Percentiles rank a stretch among this genome's conserved stretches.
These are phyloP conservation scores for Cercis canadensis DNA, from an alignment of 306 rosid genomes.

Conservation along the genomic window DNA sequence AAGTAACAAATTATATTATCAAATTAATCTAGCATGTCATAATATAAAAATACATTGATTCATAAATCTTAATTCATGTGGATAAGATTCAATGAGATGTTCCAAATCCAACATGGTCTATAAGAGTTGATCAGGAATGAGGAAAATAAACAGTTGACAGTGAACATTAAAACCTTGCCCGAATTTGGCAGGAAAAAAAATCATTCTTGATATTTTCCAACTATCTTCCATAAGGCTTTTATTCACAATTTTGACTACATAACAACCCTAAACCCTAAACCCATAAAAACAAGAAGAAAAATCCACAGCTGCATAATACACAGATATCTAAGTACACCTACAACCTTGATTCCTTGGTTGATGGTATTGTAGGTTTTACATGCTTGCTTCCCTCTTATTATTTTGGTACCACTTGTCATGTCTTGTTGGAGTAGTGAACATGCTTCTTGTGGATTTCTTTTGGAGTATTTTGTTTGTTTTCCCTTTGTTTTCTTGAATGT, in stretches of 20 bases:
- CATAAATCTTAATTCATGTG: neutral
- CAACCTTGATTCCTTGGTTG: neutral
- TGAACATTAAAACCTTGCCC: neutral
- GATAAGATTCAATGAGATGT: neutral
- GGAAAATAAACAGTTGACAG: neutral
- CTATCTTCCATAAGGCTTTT: neutral
- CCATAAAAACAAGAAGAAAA: neutral
- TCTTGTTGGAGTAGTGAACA: too few species aligned
- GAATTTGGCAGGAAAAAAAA: neutral
- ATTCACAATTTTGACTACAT: neutral
- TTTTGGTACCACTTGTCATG: too few species aligned
- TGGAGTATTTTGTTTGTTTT: too few species aligned
- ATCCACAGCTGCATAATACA: neutral
- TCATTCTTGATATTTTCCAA: neutral
- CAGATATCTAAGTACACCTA: neutral
- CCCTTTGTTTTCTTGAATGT: too few species aligned
- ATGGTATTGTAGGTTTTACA: too few species aligned
- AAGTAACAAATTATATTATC: neutral
- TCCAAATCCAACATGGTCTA: neutral
- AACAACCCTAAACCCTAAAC: neutral
- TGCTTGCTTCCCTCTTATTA: too few species aligned
- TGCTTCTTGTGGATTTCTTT: too few species aligned
- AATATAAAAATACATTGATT: neutral
- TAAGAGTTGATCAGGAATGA: neutral
- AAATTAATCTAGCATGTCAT: slow-evolving; percentile 4